These are phyloP conservation scores for Hydnum rufescens DNA, from an alignment of 768 basidiomycete genomes.

Conservation along the genomic window DNA sequence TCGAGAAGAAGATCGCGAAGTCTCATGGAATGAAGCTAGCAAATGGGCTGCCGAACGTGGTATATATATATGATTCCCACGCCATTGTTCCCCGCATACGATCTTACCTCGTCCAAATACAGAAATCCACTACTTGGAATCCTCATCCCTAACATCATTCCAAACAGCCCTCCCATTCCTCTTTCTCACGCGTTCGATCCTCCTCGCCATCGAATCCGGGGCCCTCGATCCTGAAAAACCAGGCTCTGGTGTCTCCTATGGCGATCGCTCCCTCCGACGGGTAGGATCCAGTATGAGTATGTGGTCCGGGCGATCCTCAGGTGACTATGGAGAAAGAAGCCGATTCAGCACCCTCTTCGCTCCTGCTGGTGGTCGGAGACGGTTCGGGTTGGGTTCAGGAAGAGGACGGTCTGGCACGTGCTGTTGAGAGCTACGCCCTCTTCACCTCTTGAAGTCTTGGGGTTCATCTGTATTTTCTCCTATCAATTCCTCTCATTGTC, in stretches of 20 bases:
- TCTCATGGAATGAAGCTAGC: slow-evolving; percentile 89
- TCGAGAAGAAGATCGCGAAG: slow-evolving; percentile 82
- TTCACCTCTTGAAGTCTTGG: too few species aligned
- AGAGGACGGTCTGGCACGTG: too few species aligned
- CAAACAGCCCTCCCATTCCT: slow-evolving; percentile 87
- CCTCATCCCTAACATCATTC: slow-evolving; percentile 78
- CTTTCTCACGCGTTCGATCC: slow-evolving; percentile 67
- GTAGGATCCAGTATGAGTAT: too few species aligned
- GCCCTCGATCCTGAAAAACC: slow-evolving; percentile 81
- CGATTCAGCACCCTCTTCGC: too few species aligned
- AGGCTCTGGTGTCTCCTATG: slow-evolving; percentile 91
- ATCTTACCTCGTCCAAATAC: not conserved
- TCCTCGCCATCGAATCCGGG: slow-evolving; percentile 81
- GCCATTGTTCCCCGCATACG: slow-evolving; percentile 11
- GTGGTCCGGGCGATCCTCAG: too few species aligned
- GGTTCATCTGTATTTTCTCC: too few species aligned
- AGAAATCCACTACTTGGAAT: slow-evolving; percentile 90
- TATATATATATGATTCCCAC: slow-evolving; percentile 16
- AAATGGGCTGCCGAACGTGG: slow-evolving; percentile 93
- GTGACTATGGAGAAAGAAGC: too few species aligned
- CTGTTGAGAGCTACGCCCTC: too few species aligned
- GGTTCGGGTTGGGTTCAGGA: too few species aligned
- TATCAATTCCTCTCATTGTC: too few species aligned
- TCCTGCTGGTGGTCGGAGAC: too few species aligned
- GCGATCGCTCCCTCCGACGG: slow-evolving; percentile 43